These are phyloP conservation scores for Cornus florida DNA, from an alignment of 148 eudicot genomes.

Conservation along the genomic window DNA sequence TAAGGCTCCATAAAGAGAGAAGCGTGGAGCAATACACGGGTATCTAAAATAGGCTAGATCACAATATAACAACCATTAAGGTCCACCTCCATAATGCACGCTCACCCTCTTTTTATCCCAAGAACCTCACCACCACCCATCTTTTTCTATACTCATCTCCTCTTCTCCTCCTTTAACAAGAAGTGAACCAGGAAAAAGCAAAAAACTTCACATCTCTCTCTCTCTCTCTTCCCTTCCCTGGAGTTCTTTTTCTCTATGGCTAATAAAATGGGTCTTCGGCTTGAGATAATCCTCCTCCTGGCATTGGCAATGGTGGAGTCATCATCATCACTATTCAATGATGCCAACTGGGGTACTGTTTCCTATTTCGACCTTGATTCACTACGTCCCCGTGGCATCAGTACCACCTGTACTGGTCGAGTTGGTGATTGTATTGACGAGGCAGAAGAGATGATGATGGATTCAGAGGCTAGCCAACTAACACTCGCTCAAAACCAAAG, in stretches of 20 bases:
- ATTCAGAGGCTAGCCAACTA: slow-evolving; percentile 2
- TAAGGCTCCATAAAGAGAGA: neutral
- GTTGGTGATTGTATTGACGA: neutral
- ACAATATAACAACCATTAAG: neutral
- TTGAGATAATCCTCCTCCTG: neutral
- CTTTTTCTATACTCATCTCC: neutral
- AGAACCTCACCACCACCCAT: neutral
- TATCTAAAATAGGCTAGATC: neutral
- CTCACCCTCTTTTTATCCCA: neutral
- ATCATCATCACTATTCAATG: neutral
- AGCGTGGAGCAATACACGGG: neutral
- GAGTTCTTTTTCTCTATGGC: neutral
- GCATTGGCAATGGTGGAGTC: neutral
- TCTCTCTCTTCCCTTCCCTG: neutral
- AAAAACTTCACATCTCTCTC: neutral
- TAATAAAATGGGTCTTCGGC: neutral
- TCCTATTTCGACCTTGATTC: neutral
- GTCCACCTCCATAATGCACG: neutral
- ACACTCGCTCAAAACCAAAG: neutral
- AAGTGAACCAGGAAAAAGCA: neutral
- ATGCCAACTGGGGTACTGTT: slow-evolving; percentile 4
- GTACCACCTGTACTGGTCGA: neutral
- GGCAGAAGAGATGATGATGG: slow-evolving; percentile 4
- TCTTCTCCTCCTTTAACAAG: neutral
- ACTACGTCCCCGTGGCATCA: neutral